Evolutionary conservation across 331 rosid species (phyloP), one percentile per base, ranked within the genome.

Genomic region (Acacia pycnantha): DNA sequence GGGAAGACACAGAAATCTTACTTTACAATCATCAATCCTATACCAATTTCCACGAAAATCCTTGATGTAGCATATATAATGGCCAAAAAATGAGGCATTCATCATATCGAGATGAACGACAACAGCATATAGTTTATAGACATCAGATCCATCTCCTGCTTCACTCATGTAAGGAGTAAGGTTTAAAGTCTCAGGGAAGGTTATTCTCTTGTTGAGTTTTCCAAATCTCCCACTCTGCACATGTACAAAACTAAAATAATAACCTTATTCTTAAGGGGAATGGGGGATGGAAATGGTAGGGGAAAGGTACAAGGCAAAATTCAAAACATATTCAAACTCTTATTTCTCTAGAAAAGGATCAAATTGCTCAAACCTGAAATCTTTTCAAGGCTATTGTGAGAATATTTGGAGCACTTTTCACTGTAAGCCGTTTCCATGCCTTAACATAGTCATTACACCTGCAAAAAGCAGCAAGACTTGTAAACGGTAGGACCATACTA

Each of bases 391-490:
- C 98, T 80, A 96, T 86, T 77, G 97, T 96, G 69, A 96, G 92
- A 79, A 96, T 90, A 83, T 96, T 96, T 70, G 99, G 98, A 83
- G 99, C 95, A 43, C 62, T 85, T 78, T 92, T 94, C 48, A 96
- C 91, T 6, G 90, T 91, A 37, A 96, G 97, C 79, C 94, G 90
- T 74, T 96, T 96, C 88, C 91, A 92, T 68, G 99, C 99, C 91
- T 89, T 91, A 81, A 96, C 99, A 87, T 96, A 96, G 84, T 88
- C 98, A 85, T 96, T 92, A 91, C 99, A 96, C 92, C 99, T 96
- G 83, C 84, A 84, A 85, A 78, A 31, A 87, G 79, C 54, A 79
- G 69, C 33, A 81, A 76, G 80, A 61, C 74, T 67, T 77, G 74
- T 76, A 75, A 70, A 79, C 16, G 54, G 79, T 43, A 73, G 58